Evolutionary conservation across 495 filamentous ascomycete species (phyloP), one percentile per base, ranked within the genome.

Genomic region (Lophiotrema nucula): DNA sequence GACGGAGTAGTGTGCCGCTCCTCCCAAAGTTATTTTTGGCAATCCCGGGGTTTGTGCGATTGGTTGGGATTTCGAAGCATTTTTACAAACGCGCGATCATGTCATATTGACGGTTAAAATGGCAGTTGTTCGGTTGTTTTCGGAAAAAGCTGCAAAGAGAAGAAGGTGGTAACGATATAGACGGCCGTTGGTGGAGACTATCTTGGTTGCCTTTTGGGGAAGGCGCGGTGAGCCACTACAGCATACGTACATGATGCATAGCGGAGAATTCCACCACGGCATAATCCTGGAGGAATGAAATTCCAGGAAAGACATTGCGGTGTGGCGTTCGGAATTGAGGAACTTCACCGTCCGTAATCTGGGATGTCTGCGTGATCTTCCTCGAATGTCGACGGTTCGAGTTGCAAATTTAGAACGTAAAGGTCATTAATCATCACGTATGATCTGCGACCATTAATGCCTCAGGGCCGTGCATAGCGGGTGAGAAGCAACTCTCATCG

Each of bases 351-450:
- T 35, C 8, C 15, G 15, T n/a, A n/a, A n/a, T n/a, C n/a, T n/a
- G n/a, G n/a, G n/a, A n/a, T n/a, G n/a, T n/a, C n/a, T n/a, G n/a
- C n/a, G n/a, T n/a, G n/a, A n/a, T n/a, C n/a, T n/a, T n/a, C n/a
- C n/a, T n/a, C n/a, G n/a, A n/a, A n/a, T n/a, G n/a, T n/a, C n/a
- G n/a, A 8, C 31, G 31, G 31, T 21, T 11, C 5, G 8, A 19
- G 10, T 47, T 49, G 23, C 24, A 16, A n/a, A 49, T 18, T 23
- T 19, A 3, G 43, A 24, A 22, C 18, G 31, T 15, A 47, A 49
- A 28, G 24, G 10, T 27, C 23, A 49, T 31, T 49, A 49, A 31
- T 35, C 23, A 49, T 49, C 46, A 49, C 46, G 35, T 49, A 49
- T 49, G 46, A 49, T 49, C 46, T 35, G 10, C 46, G 22, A 5